Percentiles rank a stretch among this genome's conserved stretches.
These are phyloP conservation scores for Dryas octopetala DNA, from an alignment of 306 rosid species.

Conservation along the genomic window DNA sequence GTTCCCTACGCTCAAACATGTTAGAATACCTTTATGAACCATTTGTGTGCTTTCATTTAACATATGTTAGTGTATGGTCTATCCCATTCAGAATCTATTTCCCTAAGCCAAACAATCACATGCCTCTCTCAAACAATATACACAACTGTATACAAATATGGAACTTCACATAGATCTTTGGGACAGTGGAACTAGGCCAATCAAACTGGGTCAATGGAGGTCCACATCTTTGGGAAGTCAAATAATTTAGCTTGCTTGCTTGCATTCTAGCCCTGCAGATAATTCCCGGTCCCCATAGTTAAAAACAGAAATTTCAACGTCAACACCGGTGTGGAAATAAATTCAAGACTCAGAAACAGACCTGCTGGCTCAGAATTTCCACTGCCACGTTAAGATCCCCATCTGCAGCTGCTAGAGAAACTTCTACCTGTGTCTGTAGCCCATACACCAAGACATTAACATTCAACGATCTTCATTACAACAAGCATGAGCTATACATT, in stretches of 20 bases:
- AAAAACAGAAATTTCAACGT: not conserved
- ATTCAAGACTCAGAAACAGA: constrained; percentile 14
- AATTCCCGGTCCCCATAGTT: constrained; percentile 17
- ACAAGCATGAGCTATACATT: not conserved
- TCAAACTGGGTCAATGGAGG: not conserved
- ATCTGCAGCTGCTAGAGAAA: constrained; percentile 96
- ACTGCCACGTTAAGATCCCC: constrained; percentile 88
- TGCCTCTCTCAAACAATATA: not conserved
- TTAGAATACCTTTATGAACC: not conserved
- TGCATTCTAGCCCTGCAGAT: constrained; percentile 48
- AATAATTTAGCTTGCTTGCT: not conserved
- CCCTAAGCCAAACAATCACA: not conserved
- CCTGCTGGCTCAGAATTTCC: constrained; percentile 99
- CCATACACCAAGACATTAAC: constrained; percentile 29
- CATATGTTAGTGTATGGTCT: not conserved
- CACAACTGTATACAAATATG: not conserved
- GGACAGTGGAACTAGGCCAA: not conserved
- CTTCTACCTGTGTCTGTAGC: constrained; percentile 96
- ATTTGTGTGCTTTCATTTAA: too few relatives aligned
- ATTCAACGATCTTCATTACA: not conserved
- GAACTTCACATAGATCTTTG: not conserved
- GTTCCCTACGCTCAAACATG: not conserved
- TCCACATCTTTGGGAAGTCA: not conserved
- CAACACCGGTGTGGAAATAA: not conserved
- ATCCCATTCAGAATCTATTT: not conserved